Base-by-base conservation (phyloP, 2,329 filamentous ascomycete species). In the Cordyceps cicadae region DNA sequence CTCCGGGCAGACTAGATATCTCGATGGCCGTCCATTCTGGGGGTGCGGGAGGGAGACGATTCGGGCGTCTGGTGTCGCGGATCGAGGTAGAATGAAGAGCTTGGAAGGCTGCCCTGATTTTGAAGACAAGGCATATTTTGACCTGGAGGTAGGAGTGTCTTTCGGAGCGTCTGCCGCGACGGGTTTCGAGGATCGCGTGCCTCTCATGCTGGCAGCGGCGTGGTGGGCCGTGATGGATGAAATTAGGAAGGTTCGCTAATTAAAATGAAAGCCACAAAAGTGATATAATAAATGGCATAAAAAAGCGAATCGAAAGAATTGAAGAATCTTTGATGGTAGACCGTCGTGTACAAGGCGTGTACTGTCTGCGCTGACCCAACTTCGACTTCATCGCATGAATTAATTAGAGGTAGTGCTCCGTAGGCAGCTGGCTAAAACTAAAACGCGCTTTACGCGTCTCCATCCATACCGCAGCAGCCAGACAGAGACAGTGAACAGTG, bases 31-130 rank as follows among this genome's bases (percentile, higher is more conserved):
- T 19, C 71, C 71, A 65, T 79, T 79, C 67, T 83, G 79, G 4
- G 86, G 85, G 65, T 88, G 80, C 21, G 81, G 79, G 43, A 89
- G 76, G 1, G 80, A 81, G 56, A 87, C 75, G 59, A 88, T 81
- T 59, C 80, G 80, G 24, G 85, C 81, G 4, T 80, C 76, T n/a
- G 76, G 62, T 0, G 76, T 79, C 15, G 81, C 78, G 63, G 76
- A 74, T n/a, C 76, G 77, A 15, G 86, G 86, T 6, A 88, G 73
- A 61, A 88, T 78, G 69, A 88, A 85, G 53, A 88, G 70, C 59
- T 79, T 80, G 3, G 80, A 78, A 11, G 81, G 75, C 46, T 76
- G 80, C 26, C 72, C 65, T 12, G 71, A 69, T 52, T 73, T 72
- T 15, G 75, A 56, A 5, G 76, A 64, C 19, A 84, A 70, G 2